phyloP scores from a whole-genome alignment of 2,329 filamentous ascomycete species.

The Didymella segeticola region DNA sequence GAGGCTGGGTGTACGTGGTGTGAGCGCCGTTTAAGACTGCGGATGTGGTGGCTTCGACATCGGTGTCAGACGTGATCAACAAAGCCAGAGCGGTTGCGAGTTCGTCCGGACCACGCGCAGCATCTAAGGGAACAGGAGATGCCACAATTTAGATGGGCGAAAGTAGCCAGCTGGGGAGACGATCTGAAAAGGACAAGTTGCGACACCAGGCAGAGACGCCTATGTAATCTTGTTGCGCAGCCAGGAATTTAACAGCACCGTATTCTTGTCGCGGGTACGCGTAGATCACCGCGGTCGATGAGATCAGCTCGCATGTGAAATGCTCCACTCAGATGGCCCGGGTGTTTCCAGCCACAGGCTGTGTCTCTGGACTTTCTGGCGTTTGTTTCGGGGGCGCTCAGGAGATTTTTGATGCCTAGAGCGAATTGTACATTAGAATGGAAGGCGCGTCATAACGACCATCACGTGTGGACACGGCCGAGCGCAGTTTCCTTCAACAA shows the following conservation, averaged over 20 bases:
- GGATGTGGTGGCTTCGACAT: slow-evolving; percentile 35
- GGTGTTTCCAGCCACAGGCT: background rate
- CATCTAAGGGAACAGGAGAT: slow-evolving; percentile 37
- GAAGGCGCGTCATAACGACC: background rate
- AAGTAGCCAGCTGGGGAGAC: slow-evolving; percentile 31
- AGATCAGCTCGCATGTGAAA: slow-evolving; percentile 32
- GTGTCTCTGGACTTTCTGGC: background rate
- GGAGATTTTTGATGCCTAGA: no score
- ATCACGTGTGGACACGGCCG: background rate
- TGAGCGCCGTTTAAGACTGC: slow-evolving; percentile 23
- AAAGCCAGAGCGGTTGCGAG: slow-evolving; percentile 30
- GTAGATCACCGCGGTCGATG: slow-evolving; percentile 26
- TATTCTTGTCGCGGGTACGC: slow-evolving; percentile 27
- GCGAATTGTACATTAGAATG: background rate
- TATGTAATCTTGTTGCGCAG: slow-evolving; percentile 24
- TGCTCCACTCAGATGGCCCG: slow-evolving; percentile 2
- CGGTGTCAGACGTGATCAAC: slow-evolving; percentile 25
- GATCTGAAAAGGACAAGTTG: slow-evolving; percentile 18
- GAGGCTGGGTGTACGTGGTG: slow-evolving; percentile 27
- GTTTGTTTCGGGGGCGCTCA: background rate
- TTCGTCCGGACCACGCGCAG: slow-evolving; percentile 47
- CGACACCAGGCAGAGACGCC: slow-evolving; percentile 15
- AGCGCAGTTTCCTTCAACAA: background rate
- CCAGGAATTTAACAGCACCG: slow-evolving; percentile 30
- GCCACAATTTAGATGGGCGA: slow-evolving; percentile 43